Conservation (phyloP, 2,329 filamentous ascomycete genomes). For the Teratosphaeria epicoccoides region DNA sequence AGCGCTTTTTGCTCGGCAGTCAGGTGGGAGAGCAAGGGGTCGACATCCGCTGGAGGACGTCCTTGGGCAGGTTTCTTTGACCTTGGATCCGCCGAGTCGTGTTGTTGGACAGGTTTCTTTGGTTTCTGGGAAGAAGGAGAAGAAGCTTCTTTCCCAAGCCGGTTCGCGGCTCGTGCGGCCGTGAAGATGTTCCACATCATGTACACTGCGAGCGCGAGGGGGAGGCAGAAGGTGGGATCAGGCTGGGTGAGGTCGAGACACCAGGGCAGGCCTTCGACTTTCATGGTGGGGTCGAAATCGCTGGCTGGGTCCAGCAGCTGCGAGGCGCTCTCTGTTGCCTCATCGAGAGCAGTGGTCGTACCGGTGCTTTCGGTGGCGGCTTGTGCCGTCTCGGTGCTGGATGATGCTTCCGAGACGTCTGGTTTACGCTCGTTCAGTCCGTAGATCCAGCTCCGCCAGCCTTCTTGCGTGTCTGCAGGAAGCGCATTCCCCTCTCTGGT, state of each 20-base stretch:
- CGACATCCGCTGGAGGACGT: too few species aligned
- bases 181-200: conserved; percentile 3
- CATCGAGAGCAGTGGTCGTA: not conserved
- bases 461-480: not conserved
- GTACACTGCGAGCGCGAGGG: conserved; percentile 4
- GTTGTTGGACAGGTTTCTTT: too few species aligned
- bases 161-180: not conserved
- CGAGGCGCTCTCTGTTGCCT: not conserved
- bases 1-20: not conserved
- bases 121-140: too few species aligned
- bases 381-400: not conserved
- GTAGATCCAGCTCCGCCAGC: too few species aligned
- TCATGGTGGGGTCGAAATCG: conserved; percentile 5
- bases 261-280: conserved; percentile 7
- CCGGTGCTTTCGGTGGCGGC: not conserved
- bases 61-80: not conserved
- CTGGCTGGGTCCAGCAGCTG: not conserved
- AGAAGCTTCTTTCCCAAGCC: not conserved
- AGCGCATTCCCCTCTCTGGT: not conserved
- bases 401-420: not conserved
- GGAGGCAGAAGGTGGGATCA: conserved; percentile 9
- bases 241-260: conserved; percentile 5
- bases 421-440: too few species aligned
- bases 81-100: too few species aligned
- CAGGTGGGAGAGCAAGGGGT: not conserved